Evolutionary conservation across 345 rosid genomes (phyloP), one percentile per base, ranked within the genome.

Genomic region (Leavenworthia alabamica): DNA sequence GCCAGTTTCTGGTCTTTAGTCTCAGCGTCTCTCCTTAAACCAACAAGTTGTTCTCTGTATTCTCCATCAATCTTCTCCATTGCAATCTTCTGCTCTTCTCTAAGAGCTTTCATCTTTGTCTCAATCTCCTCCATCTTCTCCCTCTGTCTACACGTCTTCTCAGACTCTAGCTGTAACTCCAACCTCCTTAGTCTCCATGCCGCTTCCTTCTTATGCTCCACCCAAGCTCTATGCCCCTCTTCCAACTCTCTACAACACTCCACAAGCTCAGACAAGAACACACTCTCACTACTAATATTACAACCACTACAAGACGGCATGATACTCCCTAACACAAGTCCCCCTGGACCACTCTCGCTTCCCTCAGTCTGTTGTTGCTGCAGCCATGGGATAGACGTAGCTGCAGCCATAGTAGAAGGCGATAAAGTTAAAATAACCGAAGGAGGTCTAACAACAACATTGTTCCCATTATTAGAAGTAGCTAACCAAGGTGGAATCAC

Each of bases 161-260:
- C 97, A 0, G 97, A 90, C 60, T 93, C 99, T 54, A 93, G 67
- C 75, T 93, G 99, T 74, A 89, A 63, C 73, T 93, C 99, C 12
- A 93, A 77, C 66, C 99, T 79, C 46, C 87, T 81, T 71, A 93
- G 76, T 72, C 97, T 85, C 99, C 97, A 93, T 6, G 92, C 77
- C 3, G 99, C 91, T 68, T 93, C 97, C 52, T 93, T 93, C 85
- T 86, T 89, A 73, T 87, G 96, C 7, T 88, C 85, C 2, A 80
- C 78, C 88, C 83, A 87, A 33, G 83, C 86, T 5, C 82, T 76
- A 16, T 84, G 96, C 64, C 97, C 99, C 66, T 93, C 99, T 29
- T 89, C 99, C 72, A 89, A 39, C 41, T 93, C 96, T 74, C 86
- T 79, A 81, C 97, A 85, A 79, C 92, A 93, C 26, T 89, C 99